Conservation (phyloP, 1,284 basidiomycete genomes). For the Trametes versicolor region DNA sequence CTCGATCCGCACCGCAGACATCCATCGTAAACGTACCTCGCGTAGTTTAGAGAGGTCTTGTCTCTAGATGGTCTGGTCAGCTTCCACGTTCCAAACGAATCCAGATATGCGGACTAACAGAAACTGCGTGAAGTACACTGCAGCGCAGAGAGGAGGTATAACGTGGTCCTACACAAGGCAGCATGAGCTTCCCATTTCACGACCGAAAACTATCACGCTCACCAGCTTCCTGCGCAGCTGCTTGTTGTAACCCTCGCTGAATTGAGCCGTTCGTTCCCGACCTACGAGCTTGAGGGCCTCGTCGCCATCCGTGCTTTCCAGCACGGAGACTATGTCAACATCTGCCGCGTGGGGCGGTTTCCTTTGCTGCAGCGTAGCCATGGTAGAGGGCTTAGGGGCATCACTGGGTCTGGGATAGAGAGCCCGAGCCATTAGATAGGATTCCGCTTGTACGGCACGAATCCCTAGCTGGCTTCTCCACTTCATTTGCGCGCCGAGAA, state of each 20-base stretch:
- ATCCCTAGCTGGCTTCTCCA: not conserved
- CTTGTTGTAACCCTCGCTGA: slow-evolving; percentile 68
- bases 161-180: slow-evolving; percentile 54
- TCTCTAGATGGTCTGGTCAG: slow-evolving; percentile 51
- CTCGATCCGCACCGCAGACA: not conserved
- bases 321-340: slow-evolving; percentile 26
- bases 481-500: slow-evolving; percentile 7
- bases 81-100: not conserved
- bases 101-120: slow-evolving; percentile 26
- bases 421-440: no score
- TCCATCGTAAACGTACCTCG: slow-evolving; percentile 51
- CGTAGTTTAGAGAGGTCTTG: slow-evolving; percentile 75
- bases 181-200: not conserved
- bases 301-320: slow-evolving; percentile 56
- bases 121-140: slow-evolving; percentile 77
- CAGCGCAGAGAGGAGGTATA: slow-evolving; percentile 69
- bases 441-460: no score
- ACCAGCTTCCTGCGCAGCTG: slow-evolving; percentile 69
- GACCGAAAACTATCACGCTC: slow-evolving; percentile 26
- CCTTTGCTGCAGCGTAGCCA: slow-evolving; percentile 34
- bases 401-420: not conserved
- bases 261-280: slow-evolving; percentile 56
- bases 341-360: slow-evolving; percentile 26
- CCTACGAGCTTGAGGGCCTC: slow-evolving; percentile 70
- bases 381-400: slow-evolving; percentile 24